Evolutionary conservation across 192 early-diverging fungal species (phyloP).

Genomic region (Funneliformis mosseae): DNA sequence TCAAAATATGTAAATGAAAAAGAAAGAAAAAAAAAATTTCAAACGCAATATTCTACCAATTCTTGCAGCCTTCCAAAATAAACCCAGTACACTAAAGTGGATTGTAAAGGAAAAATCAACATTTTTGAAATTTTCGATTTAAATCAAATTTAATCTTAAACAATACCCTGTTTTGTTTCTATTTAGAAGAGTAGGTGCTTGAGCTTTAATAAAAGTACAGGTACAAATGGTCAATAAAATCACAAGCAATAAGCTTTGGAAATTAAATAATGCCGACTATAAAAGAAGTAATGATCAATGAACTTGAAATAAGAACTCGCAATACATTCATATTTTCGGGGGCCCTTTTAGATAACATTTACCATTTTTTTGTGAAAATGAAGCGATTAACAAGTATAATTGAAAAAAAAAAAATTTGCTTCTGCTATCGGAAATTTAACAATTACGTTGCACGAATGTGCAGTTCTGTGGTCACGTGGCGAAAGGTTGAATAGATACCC

Average conservation of each 20-base stretch:
- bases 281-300: background rate
- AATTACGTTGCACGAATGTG: too few relatives aligned
- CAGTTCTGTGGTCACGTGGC: too few relatives aligned
- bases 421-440: too few relatives aligned
- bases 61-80: slow-evolving; percentile 95
- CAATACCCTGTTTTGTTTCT: slow-evolving; percentile 81
- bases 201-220: slow-evolving; percentile 90
- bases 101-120: background rate
- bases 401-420: too few relatives aligned
- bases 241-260: slow-evolving; percentile 87
- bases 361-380: too few relatives aligned
- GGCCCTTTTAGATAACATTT: background rate
- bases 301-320: background rate
- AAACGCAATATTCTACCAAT: slow-evolving; percentile 61
- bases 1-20: background rate
- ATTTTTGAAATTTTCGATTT: slow-evolving; percentile 7
- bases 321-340: background rate
- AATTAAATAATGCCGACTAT: slow-evolving; percentile 96
- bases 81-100: slow-evolving; percentile 65
- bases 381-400: too few relatives aligned
- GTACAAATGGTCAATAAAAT: slow-evolving; percentile 95
- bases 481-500: too few relatives aligned
- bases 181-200: slow-evolving; percentile 84
- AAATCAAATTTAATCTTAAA: background rate
- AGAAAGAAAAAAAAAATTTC: background rate